Conservation (phyloP, 306 rosid genomes). For the Gastrolobium bilobum region DNA sequence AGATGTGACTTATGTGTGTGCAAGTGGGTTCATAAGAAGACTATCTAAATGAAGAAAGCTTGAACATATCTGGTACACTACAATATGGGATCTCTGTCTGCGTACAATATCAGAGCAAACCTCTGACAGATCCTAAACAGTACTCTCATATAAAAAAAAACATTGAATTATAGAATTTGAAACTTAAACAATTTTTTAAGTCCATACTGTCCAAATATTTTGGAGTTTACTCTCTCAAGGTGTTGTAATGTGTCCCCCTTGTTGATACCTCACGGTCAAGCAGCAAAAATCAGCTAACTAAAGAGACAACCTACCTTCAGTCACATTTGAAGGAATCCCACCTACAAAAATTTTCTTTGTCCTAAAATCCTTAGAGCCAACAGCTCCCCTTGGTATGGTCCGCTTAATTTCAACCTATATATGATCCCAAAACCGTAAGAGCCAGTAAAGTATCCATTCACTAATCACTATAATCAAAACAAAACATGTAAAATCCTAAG, state of each 20-base stretch:
- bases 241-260: slow-evolving; percentile 43
- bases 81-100: slow-evolving; percentile 21
- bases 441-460: slow-evolving; percentile 40
- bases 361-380: slow-evolving; percentile 85
- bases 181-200: slow-evolving; percentile 19
- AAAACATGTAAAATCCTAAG: slow-evolving; percentile 42
- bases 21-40: slow-evolving; percentile 17
- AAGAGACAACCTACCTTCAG: slow-evolving; percentile 71
- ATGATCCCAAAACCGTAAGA: slow-evolving; percentile 51
- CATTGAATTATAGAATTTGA: slow-evolving; percentile 28
- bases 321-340: slow-evolving; percentile 88
- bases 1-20: slow-evolving; percentile 4
- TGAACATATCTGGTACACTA: slow-evolving; percentile 21
- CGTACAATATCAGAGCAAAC: slow-evolving; percentile 24
- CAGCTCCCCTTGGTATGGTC: slow-evolving; percentile 93
- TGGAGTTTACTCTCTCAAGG: slow-evolving; percentile 41
- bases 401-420: slow-evolving; percentile 92
- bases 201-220: slow-evolving; percentile 34
- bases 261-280: slow-evolving; percentile 37
- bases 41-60: not conserved
- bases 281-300: slow-evolving; percentile 39
- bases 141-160: not conserved
- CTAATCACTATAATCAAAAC: slow-evolving; percentile 44
- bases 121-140: slow-evolving; percentile 43
- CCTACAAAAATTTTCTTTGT: slow-evolving; percentile 95